Evolutionary conservation across 2,329 filamentous ascomycete species (phyloP), one percentile per base, ranked within the genome.

Genomic region (Diplocarpon rosae): DNA sequence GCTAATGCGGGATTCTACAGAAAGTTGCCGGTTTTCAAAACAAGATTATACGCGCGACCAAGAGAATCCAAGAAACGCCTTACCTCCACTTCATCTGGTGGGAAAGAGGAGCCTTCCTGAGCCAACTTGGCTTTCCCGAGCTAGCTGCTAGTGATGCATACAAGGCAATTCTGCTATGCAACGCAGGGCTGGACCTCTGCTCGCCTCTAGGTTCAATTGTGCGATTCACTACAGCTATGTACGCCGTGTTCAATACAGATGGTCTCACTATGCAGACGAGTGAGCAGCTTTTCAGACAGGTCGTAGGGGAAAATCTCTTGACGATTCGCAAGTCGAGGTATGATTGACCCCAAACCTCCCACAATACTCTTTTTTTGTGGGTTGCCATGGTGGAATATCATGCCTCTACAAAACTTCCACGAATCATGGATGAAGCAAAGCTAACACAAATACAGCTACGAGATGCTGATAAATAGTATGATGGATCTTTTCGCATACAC

Each of bases 101-200:
- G 20, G 12, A 14, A n/a, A 42, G 43, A 34, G 35, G 37, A 20
- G 28, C 33, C n/a, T 14, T 20, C 3, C 35, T 49, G 17, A 7
- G 45, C 3, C 12, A 37, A 13, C n/a, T 51, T 3, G 43, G 40
- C 2, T 51, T 35, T 29, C 43, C 46, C 5, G 46, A 51, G 28
- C 46, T 51, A 2, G 43, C 39, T 2, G 46, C 46, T n/a, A 14
- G 33, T 5, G 46, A 49, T 46, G 43, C 49, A 17, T 49, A 46
- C 31, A 51, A 49, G 15, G 37, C 43, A 1, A 39, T 49, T n/a
- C 1, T 49, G 24, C 32, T 49, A 9, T 44, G 14, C n/a, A 30
- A 28, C 14, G 30, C 37, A 17, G 39, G 30, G 1, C 27, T 48
- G n/a, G 37, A 46, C 14, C 15, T 8, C 28, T 28, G 4, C 12